Evolutionary conservation across 129 eudicot species (phyloP).

Genomic region (Lactuca saligna): DNA sequence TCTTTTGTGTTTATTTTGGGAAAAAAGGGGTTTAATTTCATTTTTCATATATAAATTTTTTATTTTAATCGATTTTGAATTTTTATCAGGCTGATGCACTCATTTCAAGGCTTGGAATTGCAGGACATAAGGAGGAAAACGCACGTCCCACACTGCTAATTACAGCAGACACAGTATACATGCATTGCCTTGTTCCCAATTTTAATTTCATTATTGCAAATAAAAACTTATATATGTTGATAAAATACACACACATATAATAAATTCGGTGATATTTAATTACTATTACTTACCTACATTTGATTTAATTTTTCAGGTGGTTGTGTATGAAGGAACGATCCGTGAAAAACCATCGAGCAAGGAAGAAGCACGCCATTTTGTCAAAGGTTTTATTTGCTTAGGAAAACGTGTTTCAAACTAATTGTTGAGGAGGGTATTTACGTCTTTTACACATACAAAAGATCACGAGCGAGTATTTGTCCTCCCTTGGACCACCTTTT

Average conservation of each 20-base stretch:
- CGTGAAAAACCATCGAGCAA: constrained; percentile 90
- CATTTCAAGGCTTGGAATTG: constrained; percentile 54
- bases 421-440: not conserved
- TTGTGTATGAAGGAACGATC: constrained; percentile 79
- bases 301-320: constrained; percentile 81
- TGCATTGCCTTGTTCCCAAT: constrained; percentile 18
- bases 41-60: no score
- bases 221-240: constrained; percentile 2
- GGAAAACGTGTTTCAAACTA: not conserved
- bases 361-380: constrained; percentile 87
- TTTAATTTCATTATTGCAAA: constrained; percentile 5
- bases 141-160: constrained; percentile 65
- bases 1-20: not conserved
- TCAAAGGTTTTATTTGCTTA: constrained; percentile 55
- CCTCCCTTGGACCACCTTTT: no score
- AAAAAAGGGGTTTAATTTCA: no score
- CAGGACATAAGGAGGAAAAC: constrained; percentile 49
- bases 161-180: constrained; percentile 87
- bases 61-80: not conserved
- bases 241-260: not conserved
- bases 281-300: constrained; percentile 37
- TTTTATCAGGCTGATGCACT: constrained; percentile 82
- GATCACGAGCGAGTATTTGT: no score
- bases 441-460: not conserved
- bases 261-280: constrained; percentile 3